phyloP scores from a whole-genome alignment of 306 rosid species.

The Hippophae rhamnoides region DNA sequence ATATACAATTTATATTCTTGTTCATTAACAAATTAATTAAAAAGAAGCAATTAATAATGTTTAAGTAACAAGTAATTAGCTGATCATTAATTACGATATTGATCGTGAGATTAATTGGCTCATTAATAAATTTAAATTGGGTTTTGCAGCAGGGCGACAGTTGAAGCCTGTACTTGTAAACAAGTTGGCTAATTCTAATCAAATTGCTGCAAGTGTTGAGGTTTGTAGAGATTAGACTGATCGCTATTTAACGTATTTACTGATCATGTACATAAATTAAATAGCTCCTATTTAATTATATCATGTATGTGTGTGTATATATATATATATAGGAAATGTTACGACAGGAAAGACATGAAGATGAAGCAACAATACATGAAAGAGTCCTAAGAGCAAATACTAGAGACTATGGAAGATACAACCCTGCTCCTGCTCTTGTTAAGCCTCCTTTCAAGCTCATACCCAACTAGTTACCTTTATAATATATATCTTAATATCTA shows the following conservation, averaged over 20 bases:
- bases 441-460: conserved; percentile 98
- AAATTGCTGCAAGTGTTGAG: conserved; percentile 22
- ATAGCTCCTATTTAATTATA: too few species aligned
- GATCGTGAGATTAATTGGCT: neutral
- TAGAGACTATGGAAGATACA: conserved; percentile 81
- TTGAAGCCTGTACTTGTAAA: conserved; percentile 27
- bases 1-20: too few species aligned
- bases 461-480: conserved; percentile 42
- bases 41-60: too few species aligned
- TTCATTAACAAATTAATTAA: too few species aligned
- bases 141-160: conserved; percentile 45
- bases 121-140: conserved; percentile 3
- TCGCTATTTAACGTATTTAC: neutral
- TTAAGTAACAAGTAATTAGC: too few species aligned
- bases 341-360: conserved; percentile 18
- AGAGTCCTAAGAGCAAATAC: conserved; percentile 67
- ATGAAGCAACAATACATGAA: conserved; percentile 37
- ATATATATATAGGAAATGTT: conserved; percentile 4
- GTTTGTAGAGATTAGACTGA: conserved; percentile 1
- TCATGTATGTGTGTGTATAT: neutral
- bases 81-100: too few species aligned
- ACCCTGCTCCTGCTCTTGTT: conserved; percentile 74
- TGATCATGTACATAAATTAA: too few species aligned
- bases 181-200: conserved; percentile 15
- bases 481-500: conserved; percentile 5